A percentile compares a stretch with the other conserved stretches of the same genome.
phyloP scores from a whole-genome alignment of 768 basidiomycete genomes.

The Kwoniella shandongensis region DNA sequence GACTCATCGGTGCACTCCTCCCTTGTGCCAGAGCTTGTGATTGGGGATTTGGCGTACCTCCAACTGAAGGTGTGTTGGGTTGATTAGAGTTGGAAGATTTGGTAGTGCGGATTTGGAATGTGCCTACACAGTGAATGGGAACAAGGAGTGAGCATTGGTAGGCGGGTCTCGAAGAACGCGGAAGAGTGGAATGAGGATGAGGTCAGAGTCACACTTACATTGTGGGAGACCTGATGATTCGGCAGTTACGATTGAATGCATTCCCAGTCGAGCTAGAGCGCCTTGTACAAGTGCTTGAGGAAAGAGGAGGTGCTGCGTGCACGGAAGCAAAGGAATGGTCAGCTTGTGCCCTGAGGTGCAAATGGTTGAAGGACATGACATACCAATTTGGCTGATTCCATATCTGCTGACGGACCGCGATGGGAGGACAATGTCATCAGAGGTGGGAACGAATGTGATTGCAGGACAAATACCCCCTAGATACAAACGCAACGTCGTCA shows the following conservation, averaged over 20 bases:
- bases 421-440: slow-evolving; percentile 77
- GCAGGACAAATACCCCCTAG: slow-evolving; percentile 91
- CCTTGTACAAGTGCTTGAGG: slow-evolving; percentile 82
- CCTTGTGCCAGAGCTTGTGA: not conserved
- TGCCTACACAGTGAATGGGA: slow-evolving; percentile 26
- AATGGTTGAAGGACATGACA: slow-evolving; percentile 37
- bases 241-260: slow-evolving; percentile 69
- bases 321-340: too few species aligned
- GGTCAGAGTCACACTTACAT: slow-evolving; percentile 60
- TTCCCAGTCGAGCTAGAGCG: slow-evolving; percentile 73
- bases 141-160: too few species aligned
- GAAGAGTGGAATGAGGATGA: not conserved
- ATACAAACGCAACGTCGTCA: too few species aligned
- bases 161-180: not conserved
- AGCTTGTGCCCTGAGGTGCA: too few species aligned
- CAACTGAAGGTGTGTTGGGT: slow-evolving; percentile 13
- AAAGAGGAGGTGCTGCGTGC: slow-evolving; percentile 78
- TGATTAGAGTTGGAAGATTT: slow-evolving; percentile 23
- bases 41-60: slow-evolving; percentile 21
- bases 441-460: slow-evolving; percentile 87
- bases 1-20: not conserved
- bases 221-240: slow-evolving; percentile 81
- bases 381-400: slow-evolving; percentile 70
- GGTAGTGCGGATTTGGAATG: slow-evolving; percentile 48
- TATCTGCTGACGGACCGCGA: slow-evolving; percentile 71